Percentiles rank a stretch among this genome's conserved stretches.
Conservation (phyloP, 2,329 filamentous ascomycete species). For the Paecilomyces fulvus region DNA sequence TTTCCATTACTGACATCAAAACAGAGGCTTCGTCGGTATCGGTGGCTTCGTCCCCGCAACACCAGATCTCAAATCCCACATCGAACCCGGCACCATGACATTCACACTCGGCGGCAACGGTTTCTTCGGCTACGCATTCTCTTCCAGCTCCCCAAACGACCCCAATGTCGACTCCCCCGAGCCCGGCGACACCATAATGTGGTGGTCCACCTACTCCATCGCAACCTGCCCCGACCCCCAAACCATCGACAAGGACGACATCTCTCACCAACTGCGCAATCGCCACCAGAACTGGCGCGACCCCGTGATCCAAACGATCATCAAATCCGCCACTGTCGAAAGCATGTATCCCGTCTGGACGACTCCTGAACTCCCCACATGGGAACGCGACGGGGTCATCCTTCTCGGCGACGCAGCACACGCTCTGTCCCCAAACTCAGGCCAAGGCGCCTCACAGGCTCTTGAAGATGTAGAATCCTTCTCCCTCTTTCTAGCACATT, state of each 20-base stretch:
- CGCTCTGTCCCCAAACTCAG: constrained; percentile 45
- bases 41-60: constrained; percentile 36
- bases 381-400: constrained; percentile 41
- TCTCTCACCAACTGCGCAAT: constrained; percentile 28
- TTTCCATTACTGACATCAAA: neutral
- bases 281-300: constrained; percentile 41
- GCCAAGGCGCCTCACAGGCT: constrained; percentile 49
- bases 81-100: constrained; percentile 32
- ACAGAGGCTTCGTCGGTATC: constrained; percentile 36
- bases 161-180: constrained; percentile 15
- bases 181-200: constrained; percentile 27
- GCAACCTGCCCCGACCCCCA: constrained; percentile 23
- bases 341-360: constrained; percentile 44
- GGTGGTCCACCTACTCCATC: constrained; percentile 41
- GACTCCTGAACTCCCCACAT: constrained; percentile 39
- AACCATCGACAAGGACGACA: constrained; percentile 19
- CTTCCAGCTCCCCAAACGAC: constrained; percentile 13
- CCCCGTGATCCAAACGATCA: constrained; percentile 34
- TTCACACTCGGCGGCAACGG: constrained; percentile 42
- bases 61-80: constrained; percentile 14
- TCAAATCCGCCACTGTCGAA: constrained; percentile 30
- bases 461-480: constrained; percentile 48
- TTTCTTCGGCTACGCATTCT: constrained; percentile 43
- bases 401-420: constrained; percentile 52
- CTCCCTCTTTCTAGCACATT: constrained; percentile 31